Base-by-base conservation (phyloP, 345 rosid genomes). In the Limnanthes douglasii region DNA sequence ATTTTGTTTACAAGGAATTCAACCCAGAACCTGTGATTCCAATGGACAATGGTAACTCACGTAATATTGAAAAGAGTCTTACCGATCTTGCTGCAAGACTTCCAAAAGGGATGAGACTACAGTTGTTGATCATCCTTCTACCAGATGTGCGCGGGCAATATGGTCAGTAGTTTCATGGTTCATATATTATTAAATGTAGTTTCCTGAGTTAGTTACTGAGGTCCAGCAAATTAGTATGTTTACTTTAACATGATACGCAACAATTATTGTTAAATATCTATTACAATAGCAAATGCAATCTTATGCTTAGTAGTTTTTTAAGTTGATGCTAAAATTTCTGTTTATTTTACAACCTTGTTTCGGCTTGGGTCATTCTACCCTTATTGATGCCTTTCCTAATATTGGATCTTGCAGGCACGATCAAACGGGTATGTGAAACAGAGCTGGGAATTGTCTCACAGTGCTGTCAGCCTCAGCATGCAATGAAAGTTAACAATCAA, bases 361-460 rank as follows among this genome's bases (percentile, higher is more conserved):
- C n/a, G n/a, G n/a, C n/a, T 14, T n/a, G n/a, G n/a, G n/a, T n/a
- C n/a, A n/a, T n/a, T n/a, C n/a, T n/a, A n/a, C n/a, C n/a, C n/a
- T n/a, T n/a, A n/a, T n/a, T n/a, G n/a, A n/a, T n/a, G n/a, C n/a
- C n/a, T n/a, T n/a, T n/a, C n/a, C n/a, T n/a, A n/a, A n/a, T n/a
- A n/a, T n/a, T n/a, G n/a, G n/a, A n/a, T n/a, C n/a, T n/a, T 25
- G 10, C 41, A 75, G 88, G 86, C 4, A 65, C 24, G 39, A 73
- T 83, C 10, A 78, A 83, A 46, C 51, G 74, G 34, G 31, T 71
- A 3, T 78, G 93, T 30, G 93, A 83, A 47, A 83, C 93, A 0
- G 73, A 75, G 31, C 18, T 83, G 7, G 95, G 93, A 10, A 71
- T 83, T 21, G 72, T 86, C 15, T 62, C 90, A 0, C 95, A 86